Evolutionary conservation across 164 flowering plant species (phyloP).

Genomic region (Saururus chinensis): DNA sequence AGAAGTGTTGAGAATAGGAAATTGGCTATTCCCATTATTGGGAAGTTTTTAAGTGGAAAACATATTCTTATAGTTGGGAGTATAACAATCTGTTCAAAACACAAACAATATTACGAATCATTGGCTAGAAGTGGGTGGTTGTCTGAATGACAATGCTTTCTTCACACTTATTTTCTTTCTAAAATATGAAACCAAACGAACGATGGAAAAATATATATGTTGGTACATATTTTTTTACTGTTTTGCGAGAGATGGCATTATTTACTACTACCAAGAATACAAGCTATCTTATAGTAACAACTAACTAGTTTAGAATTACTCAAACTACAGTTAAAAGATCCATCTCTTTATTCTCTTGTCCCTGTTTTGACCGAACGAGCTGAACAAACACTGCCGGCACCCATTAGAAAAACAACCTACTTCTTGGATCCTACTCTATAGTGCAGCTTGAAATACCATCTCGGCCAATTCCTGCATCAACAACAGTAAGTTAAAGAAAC

Average conservation of each 20-base stretch:
- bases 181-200: too few species aligned
- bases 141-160: not conserved
- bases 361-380: too few species aligned
- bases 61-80: not conserved
- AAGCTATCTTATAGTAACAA: too few species aligned
- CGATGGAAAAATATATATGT: too few species aligned
- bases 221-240: too few species aligned
- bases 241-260: too few species aligned
- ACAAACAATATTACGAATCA: not conserved
- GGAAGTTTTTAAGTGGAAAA: not conserved
- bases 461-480: slow-evolving; percentile 88
- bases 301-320: too few species aligned
- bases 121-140: not conserved
- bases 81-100: not conserved
- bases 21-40: not conserved
- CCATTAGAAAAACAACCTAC: too few species aligned
- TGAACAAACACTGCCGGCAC: too few species aligned
- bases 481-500: not conserved
- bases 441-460: slow-evolving; percentile 84
- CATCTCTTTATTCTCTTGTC: slow-evolving; percentile 4
- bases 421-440: slow-evolving; percentile 20
- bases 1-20: not conserved
- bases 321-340: slow-evolving; percentile 7
- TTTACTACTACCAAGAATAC: too few species aligned
- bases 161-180: too few species aligned